phyloP scores from a whole-genome alignment of 192 early-diverging fungal genomes.

The Entophlyctis helioformis region DNA sequence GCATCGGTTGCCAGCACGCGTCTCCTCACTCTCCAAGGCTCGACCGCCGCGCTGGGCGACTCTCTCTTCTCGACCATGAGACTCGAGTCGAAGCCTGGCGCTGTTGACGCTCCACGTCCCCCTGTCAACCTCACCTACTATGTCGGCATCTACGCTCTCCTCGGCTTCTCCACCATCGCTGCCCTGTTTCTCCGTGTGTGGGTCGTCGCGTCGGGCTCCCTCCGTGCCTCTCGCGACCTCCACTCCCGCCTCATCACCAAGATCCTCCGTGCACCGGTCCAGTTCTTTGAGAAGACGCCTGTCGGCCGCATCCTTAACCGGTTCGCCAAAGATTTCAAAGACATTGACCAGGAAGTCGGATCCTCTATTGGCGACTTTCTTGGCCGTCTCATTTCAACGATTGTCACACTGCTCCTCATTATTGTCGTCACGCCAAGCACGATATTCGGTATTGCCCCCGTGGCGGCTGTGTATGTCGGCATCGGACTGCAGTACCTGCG shows the following conservation, averaged over 20 bases:
- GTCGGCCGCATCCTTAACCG: constrained; percentile 69
- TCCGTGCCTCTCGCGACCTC: constrained; percentile 12
- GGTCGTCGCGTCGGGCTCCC: constrained; percentile 1
- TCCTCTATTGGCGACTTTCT: constrained; percentile 5
- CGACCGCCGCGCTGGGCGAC: too few relatives aligned
- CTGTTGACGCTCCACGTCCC: not conserved
- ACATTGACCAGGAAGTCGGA: constrained; percentile 19
- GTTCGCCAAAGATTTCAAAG: constrained; percentile 75
- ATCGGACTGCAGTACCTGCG: constrained; percentile 49
- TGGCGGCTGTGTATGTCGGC: constrained; percentile 32
- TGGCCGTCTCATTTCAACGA: constrained; percentile 5
- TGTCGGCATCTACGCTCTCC: constrained; percentile 5
- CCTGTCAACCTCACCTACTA: not conserved
- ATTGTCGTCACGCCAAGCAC: constrained; percentile 42
- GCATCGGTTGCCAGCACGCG: not conserved
- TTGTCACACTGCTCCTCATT: constrained; percentile 6
- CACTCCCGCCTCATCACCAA: constrained; percentile 19
- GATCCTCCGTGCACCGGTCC: constrained; percentile 25
- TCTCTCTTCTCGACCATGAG: not conserved
- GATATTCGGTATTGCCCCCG: constrained; percentile 35
- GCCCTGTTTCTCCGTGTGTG: not conserved
- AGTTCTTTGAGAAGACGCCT: constrained; percentile 61
- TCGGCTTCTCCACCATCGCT: not conserved
- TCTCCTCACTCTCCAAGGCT: not conserved
- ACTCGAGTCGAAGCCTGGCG: not conserved